These are phyloP conservation scores for Ogataea thermomethanolica DNA, from an alignment of 805 yeast species.

Conservation along the genomic window DNA sequence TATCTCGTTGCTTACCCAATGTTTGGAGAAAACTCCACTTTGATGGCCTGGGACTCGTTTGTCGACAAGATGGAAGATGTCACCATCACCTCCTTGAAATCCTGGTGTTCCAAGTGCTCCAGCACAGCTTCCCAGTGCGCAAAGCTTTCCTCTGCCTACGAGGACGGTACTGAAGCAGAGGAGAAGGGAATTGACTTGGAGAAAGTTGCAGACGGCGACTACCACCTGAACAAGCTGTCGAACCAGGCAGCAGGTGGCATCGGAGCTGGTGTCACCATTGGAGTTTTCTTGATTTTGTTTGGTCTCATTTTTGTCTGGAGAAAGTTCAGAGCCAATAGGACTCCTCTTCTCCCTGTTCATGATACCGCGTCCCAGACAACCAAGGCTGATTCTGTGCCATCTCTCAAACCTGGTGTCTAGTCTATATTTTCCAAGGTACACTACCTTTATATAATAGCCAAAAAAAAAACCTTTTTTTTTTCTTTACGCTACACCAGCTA, in stretches of 20 bases:
- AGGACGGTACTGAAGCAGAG: conserved; percentile 28
- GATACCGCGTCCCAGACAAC: background rate
- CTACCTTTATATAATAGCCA: background rate
- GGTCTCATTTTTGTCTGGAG: conserved; percentile 25
- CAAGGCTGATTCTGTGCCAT: background rate
- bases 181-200: conserved; percentile 32
- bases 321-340: conserved; percentile 8
- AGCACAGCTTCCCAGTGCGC: conserved; percentile 33
- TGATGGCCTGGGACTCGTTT: conserved; percentile 39
- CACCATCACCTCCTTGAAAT: conserved; percentile 26
- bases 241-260: conserved; percentile 49
- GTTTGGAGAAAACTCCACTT: conserved; percentile 32
- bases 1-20: conserved; percentile 36
- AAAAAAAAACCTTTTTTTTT: background rate
- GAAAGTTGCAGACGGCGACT: conserved; percentile 28
- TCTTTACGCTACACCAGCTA: conserved; percentile 22
- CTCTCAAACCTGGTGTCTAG: background rate
- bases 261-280: conserved; percentile 52
- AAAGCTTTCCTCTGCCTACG: conserved; percentile 32
- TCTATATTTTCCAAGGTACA: background rate
- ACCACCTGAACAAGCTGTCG: conserved; percentile 25
- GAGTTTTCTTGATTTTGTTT: conserved; percentile 37
- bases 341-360: conserved; percentile 3
- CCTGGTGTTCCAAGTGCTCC: conserved; percentile 43
- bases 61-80: conserved; percentile 25